Percentiles rank a stretch among this genome's conserved stretches.
phyloP scores from a whole-genome alignment of 225 moss, liverwort and hornwort genomes.

The Lunularia cruciata region DNA sequence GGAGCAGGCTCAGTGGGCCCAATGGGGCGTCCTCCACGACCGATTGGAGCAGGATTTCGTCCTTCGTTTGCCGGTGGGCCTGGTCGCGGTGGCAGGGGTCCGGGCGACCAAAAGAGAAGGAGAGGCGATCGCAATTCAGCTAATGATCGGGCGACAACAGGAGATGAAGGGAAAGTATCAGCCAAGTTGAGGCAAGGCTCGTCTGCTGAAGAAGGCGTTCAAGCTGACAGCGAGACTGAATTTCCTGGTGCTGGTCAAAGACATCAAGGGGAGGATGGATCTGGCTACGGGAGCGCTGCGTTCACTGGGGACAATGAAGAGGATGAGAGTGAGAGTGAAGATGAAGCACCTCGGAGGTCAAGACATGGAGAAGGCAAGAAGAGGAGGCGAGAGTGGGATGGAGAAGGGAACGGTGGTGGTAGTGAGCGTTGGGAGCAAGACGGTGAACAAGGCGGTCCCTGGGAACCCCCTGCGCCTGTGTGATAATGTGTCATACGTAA shows the following conservation, averaged over 20 bases:
- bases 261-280: conserved; percentile 64
- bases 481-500: background rate
- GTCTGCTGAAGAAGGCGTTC: conserved; percentile 65
- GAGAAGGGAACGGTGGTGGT: conserved; percentile 49
- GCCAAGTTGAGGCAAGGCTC: conserved; percentile 40
- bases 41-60: conserved; percentile 73
- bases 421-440: conserved; percentile 47
- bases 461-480: conserved; percentile 27
- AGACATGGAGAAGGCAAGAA: conserved; percentile 95
- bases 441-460: conserved; percentile 40
- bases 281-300: conserved; percentile 56
- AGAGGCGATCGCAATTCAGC: conserved; percentile 69
- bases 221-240: conserved; percentile 63
- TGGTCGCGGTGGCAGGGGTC: conserved; percentile 72
- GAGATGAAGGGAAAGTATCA: conserved; percentile 55
- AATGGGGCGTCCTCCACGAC: conserved; percentile 84
- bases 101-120: conserved; percentile 84
- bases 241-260: conserved; percentile 32
- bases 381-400: conserved; percentile 82
- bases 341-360: conserved; percentile 95
- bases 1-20: conserved; percentile 73
- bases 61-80: conserved; percentile 57
- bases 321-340: conserved; percentile 98
- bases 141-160: conserved; percentile 51
- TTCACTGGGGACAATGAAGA: conserved; percentile 75